These are phyloP conservation scores for Mrakia gelida DNA, from an alignment of 768 basidiomycete genomes.

Conservation along the genomic window DNA sequence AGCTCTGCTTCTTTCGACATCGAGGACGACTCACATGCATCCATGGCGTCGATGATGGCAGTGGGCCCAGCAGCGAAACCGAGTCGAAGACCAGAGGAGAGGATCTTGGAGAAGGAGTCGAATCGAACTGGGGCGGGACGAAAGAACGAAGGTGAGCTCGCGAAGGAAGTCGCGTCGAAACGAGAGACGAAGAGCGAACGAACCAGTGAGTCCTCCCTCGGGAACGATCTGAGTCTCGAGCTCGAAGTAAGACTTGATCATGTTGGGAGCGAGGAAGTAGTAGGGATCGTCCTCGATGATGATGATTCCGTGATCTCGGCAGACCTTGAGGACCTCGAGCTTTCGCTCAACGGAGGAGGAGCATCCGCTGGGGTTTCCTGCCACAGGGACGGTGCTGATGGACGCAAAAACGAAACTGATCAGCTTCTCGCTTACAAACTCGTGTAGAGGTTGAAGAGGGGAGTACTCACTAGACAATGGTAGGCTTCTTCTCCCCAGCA, in stretches of 20 bases:
- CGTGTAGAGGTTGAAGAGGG: neutral
- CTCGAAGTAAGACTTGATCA: slow-evolving; percentile 73
- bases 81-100: slow-evolving; percentile 44
- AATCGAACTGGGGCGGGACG: slow-evolving; percentile 55
- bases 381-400: slow-evolving; percentile 49
- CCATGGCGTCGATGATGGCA: slow-evolving; percentile 62
- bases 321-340: slow-evolving; percentile 63
- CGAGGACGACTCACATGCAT: slow-evolving; percentile 49
- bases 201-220: slow-evolving; percentile 63
- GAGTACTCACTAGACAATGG: slow-evolving; percentile 69
- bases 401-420: neutral
- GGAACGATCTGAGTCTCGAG: slow-evolving; percentile 60
- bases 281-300: slow-evolving; percentile 59
- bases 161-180: neutral
- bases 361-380: slow-evolving; percentile 80
- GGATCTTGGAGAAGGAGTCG: slow-evolving; percentile 82
- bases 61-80: slow-evolving; percentile 77
- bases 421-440: neutral
- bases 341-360: slow-evolving; percentile 67
- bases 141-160: neutral
- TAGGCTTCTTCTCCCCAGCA: slow-evolving; percentile 63
- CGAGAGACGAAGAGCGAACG: neutral
- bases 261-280: slow-evolving; percentile 63
- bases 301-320: slow-evolving; percentile 67
- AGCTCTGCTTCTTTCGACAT: no score